Evolutionary conservation across 73 alveolate species (phyloP).

Genomic region (Blepharisma stoltei): DNA sequence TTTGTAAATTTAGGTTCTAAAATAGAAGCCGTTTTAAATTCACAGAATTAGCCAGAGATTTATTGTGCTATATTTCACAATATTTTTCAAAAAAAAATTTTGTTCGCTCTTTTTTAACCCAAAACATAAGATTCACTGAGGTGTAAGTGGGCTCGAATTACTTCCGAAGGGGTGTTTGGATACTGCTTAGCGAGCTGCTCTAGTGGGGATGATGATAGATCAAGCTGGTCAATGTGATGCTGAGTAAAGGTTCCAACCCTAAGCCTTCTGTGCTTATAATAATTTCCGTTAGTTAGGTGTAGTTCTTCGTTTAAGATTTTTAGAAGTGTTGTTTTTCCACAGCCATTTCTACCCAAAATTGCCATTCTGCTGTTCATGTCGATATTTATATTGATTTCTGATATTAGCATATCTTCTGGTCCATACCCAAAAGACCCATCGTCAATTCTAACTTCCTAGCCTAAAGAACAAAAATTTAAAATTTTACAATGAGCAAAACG

Average conservation of each 20-base stretch:
- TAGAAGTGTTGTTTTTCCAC: conserved; percentile 99
- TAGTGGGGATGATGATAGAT: conserved; percentile 90
- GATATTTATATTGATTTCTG: conserved; percentile 89
- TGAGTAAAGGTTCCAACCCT: conserved; percentile 72
- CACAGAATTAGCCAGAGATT: no score
- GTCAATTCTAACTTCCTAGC: conserved; percentile 88
- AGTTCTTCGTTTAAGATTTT: conserved; percentile 91
- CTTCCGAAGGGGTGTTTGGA: conserved; percentile 84
- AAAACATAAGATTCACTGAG: no score
- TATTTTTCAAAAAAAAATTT: no score
- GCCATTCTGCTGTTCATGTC: conserved; percentile 98
- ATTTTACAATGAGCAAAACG: no score
- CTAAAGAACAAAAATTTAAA: no score
- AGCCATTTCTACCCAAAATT: conserved; percentile 99
- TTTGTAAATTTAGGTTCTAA: no score
- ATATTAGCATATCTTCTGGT: conserved; percentile 67
- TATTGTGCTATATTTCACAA: no score
- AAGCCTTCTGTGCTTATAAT: conserved; percentile 11
- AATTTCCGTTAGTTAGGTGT: conserved; percentile 63
- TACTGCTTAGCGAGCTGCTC: conserved; percentile 86
- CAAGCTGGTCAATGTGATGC: conserved; percentile 96
- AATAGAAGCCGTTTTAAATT: no score
- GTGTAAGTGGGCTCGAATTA: conserved; percentile 91
- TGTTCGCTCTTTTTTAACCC: no score
- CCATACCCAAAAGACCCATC: conserved; percentile 90